These are phyloP conservation scores for Plantago coronopus DNA, from an alignment of 305 asterid genomes.

Conservation along the genomic window DNA sequence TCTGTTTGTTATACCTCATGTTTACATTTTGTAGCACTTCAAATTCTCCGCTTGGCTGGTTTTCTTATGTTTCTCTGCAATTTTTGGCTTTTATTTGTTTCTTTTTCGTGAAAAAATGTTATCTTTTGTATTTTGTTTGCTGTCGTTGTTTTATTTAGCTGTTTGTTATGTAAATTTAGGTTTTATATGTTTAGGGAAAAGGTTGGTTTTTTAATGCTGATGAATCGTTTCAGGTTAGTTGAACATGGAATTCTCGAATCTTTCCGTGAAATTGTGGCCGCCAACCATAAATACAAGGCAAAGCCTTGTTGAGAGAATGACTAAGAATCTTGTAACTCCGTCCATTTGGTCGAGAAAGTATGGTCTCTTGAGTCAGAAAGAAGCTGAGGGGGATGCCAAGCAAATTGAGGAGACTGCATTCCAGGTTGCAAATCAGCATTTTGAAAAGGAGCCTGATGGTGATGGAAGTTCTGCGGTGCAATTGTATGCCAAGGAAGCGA, in stretches of 20 bases:
- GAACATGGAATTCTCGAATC: constrained; percentile 50
- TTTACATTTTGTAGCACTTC: background rate
- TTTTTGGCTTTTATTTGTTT: too few species aligned
- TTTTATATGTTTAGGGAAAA: background rate
- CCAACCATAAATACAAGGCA: constrained; percentile 61
- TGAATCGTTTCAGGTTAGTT: constrained; percentile 29
- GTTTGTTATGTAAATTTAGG: background rate
- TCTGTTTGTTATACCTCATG: background rate
- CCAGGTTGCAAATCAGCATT: constrained; percentile 63
- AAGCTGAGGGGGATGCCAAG: constrained; percentile 80
- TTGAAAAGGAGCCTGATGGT: constrained; percentile 66
- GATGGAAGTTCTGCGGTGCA: constrained; percentile 93
- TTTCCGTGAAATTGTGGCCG: constrained; percentile 78
- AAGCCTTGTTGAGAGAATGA: constrained; percentile 78
- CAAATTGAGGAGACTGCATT: constrained; percentile 61
- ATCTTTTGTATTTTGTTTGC: too few species aligned
- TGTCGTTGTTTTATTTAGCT: background rate
- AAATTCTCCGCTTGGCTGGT: too few species aligned
- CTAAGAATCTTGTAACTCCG: constrained; percentile 68
- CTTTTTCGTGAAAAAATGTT: too few species aligned
- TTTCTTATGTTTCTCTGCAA: too few species aligned
- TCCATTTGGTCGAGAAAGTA: constrained; percentile 84
- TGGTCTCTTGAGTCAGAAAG: constrained; percentile 66
- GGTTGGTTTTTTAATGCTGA: background rate
- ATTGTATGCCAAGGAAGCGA: constrained; percentile 85